Evolutionary conservation across 495 filamentous ascomycete genomes (phyloP).

Genomic region (Bacidia rubella): DNA sequence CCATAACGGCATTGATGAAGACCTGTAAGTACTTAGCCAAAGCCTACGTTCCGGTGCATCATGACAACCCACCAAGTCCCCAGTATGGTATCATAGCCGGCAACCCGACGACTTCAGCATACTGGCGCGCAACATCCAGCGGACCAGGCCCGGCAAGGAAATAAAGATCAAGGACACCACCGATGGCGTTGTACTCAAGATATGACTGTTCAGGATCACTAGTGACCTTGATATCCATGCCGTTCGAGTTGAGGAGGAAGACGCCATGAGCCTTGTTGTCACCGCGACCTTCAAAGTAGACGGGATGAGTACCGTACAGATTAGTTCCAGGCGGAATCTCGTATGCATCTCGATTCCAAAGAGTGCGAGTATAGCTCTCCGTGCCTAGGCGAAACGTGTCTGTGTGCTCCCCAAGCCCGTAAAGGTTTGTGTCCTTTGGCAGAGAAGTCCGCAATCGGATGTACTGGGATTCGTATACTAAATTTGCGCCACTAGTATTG

Average conservation of each 20-base stretch:
- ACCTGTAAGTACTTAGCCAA: background rate
- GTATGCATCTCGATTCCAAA: constrained; percentile 71
- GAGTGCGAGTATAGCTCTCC: constrained; percentile 60
- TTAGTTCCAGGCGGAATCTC: constrained; percentile 53
- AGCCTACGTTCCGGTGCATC: background rate
- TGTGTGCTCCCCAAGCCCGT: constrained; percentile 69
- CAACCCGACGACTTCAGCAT: constrained; percentile 52
- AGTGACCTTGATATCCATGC: constrained; percentile 79
- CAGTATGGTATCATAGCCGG: constrained; percentile 78
- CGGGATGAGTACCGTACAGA: constrained; percentile 69
- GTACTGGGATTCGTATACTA: constrained; percentile 74
- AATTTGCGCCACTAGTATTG: constrained; percentile 51
- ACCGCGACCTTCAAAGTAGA: constrained; percentile 70
- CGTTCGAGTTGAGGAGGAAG: constrained; percentile 70
- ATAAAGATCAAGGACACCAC: constrained; percentile 75
- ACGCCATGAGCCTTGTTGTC: constrained; percentile 62
- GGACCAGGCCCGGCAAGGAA: constrained; percentile 65
- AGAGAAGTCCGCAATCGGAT: constrained; percentile 52
- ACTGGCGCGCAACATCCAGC: constrained; percentile 58
- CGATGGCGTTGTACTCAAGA: constrained; percentile 72
- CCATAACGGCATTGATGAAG: constrained; percentile 79
- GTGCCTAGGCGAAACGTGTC: constrained; percentile 61
- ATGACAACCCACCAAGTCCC: constrained; percentile 45
- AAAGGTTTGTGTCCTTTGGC: constrained; percentile 47
- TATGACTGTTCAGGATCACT: constrained; percentile 49